These are phyloP conservation scores for Camellia sinensis DNA, from an alignment of 148 eudicot species.

Conservation along the genomic window DNA sequence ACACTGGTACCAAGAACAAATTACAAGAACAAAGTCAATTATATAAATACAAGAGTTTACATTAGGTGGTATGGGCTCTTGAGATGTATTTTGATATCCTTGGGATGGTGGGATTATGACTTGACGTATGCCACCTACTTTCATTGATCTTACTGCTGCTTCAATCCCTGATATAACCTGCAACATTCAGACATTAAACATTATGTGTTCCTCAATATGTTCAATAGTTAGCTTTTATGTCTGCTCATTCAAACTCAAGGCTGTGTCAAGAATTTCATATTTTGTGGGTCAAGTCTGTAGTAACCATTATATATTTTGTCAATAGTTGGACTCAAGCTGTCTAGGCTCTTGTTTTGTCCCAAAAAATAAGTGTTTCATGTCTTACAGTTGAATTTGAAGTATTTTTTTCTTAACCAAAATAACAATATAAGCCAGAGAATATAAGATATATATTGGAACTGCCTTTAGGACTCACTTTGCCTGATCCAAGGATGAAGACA, in stretches of 20 bases:
- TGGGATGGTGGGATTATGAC: conserved; percentile 88
- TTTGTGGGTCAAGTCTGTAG: too few species aligned
- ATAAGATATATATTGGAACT: background rate
- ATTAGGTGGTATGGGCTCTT: conserved; percentile 87
- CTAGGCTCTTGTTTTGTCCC: too few species aligned
- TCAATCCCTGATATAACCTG: conserved; percentile 85
- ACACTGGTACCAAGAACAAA: background rate
- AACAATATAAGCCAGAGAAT: background rate
- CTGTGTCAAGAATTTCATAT: background rate
- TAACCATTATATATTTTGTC: too few species aligned
- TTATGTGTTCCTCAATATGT: background rate
- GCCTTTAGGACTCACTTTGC: conserved; percentile 37
- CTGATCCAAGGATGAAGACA: conserved; percentile 66
- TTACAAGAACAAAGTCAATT: too few species aligned
- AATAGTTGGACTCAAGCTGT: too few species aligned
- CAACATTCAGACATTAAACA: background rate
- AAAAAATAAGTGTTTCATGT: background rate
- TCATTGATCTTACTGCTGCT: conserved; percentile 75
- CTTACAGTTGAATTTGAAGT: background rate
- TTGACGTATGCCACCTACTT: conserved; percentile 66
- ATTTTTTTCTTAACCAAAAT: background rate
- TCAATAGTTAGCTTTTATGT: too few species aligned
- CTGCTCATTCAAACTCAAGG: background rate
- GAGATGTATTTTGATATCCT: conserved; percentile 83
- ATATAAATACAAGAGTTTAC: conserved; percentile 27